A percentile compares a stretch with the other conserved stretches of the same genome.
phyloP scores from a whole-genome alignment of 768 basidiomycete species.

The Mrakia hoshinonis region DNA sequence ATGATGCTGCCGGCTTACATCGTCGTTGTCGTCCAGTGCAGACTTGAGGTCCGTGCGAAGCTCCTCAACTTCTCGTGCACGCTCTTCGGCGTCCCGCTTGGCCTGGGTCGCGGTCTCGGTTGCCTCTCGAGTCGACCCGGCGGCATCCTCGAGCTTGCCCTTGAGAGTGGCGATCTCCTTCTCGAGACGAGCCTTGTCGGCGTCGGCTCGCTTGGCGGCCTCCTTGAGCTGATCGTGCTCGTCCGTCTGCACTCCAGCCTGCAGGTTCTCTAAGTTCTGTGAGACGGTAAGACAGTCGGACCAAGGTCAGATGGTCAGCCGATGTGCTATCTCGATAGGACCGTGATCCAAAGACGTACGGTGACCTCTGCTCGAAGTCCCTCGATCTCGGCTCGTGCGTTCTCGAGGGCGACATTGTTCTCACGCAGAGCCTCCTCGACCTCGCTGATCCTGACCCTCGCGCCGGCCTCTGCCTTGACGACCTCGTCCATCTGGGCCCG shows the following conservation, averaged over 20 bases:
- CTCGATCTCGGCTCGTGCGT: conserved; percentile 84
- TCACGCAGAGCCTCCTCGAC: conserved; percentile 83
- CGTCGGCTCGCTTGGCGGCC: conserved; percentile 47
- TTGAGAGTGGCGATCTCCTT: conserved; percentile 54
- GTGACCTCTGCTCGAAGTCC: conserved; percentile 59
- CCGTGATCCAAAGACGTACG: conserved; percentile 55
- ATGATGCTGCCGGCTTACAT: not conserved
- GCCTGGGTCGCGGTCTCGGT: conserved; percentile 12
- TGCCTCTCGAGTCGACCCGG: conserved; percentile 34
- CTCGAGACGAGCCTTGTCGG: conserved; percentile 50
- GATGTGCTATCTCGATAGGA: not conserved
- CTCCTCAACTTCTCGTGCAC: conserved; percentile 4
- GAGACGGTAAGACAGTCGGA: not conserved
- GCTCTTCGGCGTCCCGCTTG: conserved; percentile 29
- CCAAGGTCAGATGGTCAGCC: not conserved
- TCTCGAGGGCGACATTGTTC: conserved; percentile 76
- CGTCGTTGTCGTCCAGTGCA: conserved; percentile 21
- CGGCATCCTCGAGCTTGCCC: conserved; percentile 46
- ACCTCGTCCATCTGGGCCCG: conserved; percentile 55
- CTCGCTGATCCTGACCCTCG: conserved; percentile 65
- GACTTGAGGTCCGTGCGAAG: not conserved
- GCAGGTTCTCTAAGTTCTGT: conserved; percentile 61
- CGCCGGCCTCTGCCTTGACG: conserved; percentile 49
- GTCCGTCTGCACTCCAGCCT: conserved; percentile 36
- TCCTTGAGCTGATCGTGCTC: conserved; percentile 41